Evolutionary conservation across 2,329 filamentous ascomycete species (phyloP).

Genomic region (Fusarium coicis): DNA sequence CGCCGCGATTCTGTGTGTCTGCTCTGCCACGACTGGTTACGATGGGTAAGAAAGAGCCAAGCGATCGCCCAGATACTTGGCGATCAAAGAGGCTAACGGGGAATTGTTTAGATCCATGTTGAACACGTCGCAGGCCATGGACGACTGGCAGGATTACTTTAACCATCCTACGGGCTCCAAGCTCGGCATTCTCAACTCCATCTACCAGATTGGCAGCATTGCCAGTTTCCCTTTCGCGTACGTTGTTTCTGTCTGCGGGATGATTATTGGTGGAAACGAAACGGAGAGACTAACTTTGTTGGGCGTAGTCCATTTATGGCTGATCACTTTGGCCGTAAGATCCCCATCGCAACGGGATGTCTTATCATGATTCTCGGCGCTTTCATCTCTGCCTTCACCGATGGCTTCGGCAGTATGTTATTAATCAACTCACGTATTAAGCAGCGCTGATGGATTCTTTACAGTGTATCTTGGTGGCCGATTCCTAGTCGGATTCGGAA

Average conservation of each 20-base stretch:
- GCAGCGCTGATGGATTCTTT: background rate
- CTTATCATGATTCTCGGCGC: constrained; percentile 59
- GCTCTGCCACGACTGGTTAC: constrained; percentile 70
- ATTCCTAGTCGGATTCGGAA: constrained; percentile 69
- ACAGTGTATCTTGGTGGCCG: constrained; percentile 54
- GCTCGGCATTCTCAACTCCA: constrained; percentile 61
- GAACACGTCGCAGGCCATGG: constrained; percentile 68
- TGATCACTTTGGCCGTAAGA: constrained; percentile 56
- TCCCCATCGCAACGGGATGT: constrained; percentile 56
- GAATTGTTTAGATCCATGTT: constrained; percentile 52
- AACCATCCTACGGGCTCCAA: constrained; percentile 47
- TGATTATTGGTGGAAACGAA: background rate
- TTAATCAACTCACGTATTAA: background rate
- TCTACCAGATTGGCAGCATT: constrained; percentile 59
- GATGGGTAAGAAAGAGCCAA: constrained; percentile 54
- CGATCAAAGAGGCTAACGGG: background rate
- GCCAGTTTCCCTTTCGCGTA: constrained; percentile 26
- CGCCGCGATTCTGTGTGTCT: constrained; percentile 64
- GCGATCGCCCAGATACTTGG: background rate
- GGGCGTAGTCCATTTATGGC: constrained; percentile 48
- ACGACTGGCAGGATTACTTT: constrained; percentile 64
- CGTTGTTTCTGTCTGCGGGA: background rate
- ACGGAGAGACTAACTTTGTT: background rate
- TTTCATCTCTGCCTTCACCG: constrained; percentile 54
- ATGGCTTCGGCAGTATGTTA: constrained; percentile 53